Evolutionary conservation across 495 filamentous ascomycete genomes (phyloP).

Genomic region (Aspergillus conjunctus): DNA sequence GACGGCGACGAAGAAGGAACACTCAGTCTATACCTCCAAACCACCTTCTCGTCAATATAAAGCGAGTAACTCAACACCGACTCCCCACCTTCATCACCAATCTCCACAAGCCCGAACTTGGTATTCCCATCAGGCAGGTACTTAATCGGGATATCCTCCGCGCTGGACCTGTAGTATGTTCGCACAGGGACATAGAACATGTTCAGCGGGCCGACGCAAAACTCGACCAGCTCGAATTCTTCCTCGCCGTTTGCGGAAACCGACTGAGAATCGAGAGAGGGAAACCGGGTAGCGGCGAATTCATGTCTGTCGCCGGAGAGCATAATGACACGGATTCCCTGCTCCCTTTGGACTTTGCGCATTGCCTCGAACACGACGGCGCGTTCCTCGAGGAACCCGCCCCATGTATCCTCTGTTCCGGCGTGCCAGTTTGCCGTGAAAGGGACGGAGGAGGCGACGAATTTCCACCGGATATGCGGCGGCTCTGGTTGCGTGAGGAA

Average conservation of each 20-base stretch:
- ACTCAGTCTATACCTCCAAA: conserved; percentile 65
- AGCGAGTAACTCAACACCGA: conserved; percentile 76
- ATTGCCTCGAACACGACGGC: conserved; percentile 80
- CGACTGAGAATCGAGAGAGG: conserved; percentile 53
- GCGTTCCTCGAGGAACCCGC: conserved; percentile 80
- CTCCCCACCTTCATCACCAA: conserved; percentile 52
- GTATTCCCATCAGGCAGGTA: conserved; percentile 85
- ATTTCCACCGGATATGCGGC: conserved; percentile 85
- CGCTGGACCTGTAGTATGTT: conserved; percentile 76
- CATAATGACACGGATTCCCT: conserved; percentile 76
- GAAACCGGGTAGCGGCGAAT: conserved; percentile 89
- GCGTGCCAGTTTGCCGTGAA: conserved; percentile 97
- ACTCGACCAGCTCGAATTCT: conserved; percentile 70
- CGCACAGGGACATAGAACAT: conserved; percentile 92
- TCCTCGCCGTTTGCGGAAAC: conserved; percentile 24
- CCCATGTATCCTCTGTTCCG: conserved; percentile 86
- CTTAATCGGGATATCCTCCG: conserved; percentile 78
- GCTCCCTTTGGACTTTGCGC: conserved; percentile 73
- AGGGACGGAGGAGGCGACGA: conserved; percentile 82
- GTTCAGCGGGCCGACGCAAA: conserved; percentile 81
- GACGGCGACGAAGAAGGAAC: conserved; percentile 18
- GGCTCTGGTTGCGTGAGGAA: conserved; percentile 73
- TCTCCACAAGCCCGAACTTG: conserved; percentile 89
- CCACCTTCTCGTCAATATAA: conserved; percentile 76
- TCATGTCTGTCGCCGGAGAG: conserved; percentile 92